Evolutionary conservation across 768 basidiomycete species (phyloP), one percentile per base, ranked within the genome.

Genomic region (Suillus sp.): DNA sequence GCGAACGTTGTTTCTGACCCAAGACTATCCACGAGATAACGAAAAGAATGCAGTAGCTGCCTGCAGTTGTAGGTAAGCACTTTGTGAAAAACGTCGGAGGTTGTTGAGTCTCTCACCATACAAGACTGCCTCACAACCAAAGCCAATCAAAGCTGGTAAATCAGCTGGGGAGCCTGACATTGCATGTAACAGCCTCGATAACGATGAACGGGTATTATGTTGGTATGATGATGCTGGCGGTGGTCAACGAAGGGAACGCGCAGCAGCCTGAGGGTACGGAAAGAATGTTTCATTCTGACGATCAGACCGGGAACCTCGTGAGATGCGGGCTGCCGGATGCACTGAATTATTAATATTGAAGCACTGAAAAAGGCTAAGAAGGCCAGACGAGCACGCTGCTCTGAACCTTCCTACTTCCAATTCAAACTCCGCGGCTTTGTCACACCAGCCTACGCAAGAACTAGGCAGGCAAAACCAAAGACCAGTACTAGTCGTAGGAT

Each of bases 61-160:
- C 55, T 61, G 48, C 20, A 43, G 42, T 38, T 62, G 35, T 37
- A 56, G 13, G 20, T 42, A 69, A 13, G 66, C 40, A 27, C 66
- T 69, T 71, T 5, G 14, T 43, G 20, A 45, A n/a, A 45, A 45
- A 45, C 34, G 2, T 34, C 1, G 25, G 7, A 34, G 32, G 42
- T 2, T 54, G 42, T 18, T 1, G 18, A 34, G 0, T 64, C 67
- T 64, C 67, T 40, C 37, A 78, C 79, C 79, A 69, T 76, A 80
- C 16, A 79, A 65, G 18, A 69, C 69, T 0, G 76, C 70, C 63
- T 80, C 79, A 64, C 72, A 77, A 3, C 62, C 73, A 56, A 79
- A 79, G 30, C 78, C 78, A 51, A 78, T 69, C 55, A 80, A 64
- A 14, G 76, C 73, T 40, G 78, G 72, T 2, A 79, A 18, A 59